A percentile compares a stretch with the other conserved stretches of the same genome.
phyloP scores from a whole-genome alignment of 768 basidiomycete genomes.

The Suillus clintonianus region DNA sequence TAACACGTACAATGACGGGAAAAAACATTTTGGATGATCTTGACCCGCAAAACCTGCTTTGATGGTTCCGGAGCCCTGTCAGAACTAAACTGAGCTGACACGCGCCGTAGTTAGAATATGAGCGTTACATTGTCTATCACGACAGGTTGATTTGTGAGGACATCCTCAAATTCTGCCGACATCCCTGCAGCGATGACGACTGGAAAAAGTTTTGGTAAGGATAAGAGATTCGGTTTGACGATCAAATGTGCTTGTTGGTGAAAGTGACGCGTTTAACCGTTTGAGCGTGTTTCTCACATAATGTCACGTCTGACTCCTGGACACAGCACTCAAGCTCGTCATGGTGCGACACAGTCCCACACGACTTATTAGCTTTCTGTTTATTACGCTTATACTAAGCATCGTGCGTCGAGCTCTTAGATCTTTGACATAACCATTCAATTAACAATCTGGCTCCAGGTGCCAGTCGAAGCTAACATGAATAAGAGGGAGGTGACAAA shows the following conservation, averaged over 20 bases:
- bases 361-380: constrained; percentile 14
- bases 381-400: constrained; percentile 8
- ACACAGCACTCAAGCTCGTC: neutral
- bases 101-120: constrained; percentile 17
- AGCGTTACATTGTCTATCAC: constrained; percentile 93
- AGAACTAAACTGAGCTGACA: constrained; percentile 24
- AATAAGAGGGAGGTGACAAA: constrained; percentile 89
- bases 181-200: constrained; percentile 38
- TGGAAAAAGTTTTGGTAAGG: constrained; percentile 2
- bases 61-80: constrained; percentile 96
- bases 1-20: constrained; percentile 90
- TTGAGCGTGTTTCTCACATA: constrained; percentile 6
- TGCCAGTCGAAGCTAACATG: constrained; percentile 44
- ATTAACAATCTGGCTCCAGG: constrained; percentile 27
- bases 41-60: constrained; percentile 99
- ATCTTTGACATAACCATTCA: neutral
- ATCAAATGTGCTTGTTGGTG: constrained; percentile 2
- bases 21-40: constrained; percentile 99
- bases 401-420: constrained; percentile 26
- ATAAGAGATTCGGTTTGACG: neutral
- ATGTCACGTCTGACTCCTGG: neutral
- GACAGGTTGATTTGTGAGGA: constrained; percentile 97
- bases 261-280: constrained; percentile 1
- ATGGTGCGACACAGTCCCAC: neutral
- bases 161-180: constrained; percentile 89